A percentile compares a stretch with the other conserved stretches of the same genome.
These are phyloP conservation scores for Margaritispora aquatica DNA, from an alignment of 495 filamentous ascomycete species.

Conservation along the genomic window DNA sequence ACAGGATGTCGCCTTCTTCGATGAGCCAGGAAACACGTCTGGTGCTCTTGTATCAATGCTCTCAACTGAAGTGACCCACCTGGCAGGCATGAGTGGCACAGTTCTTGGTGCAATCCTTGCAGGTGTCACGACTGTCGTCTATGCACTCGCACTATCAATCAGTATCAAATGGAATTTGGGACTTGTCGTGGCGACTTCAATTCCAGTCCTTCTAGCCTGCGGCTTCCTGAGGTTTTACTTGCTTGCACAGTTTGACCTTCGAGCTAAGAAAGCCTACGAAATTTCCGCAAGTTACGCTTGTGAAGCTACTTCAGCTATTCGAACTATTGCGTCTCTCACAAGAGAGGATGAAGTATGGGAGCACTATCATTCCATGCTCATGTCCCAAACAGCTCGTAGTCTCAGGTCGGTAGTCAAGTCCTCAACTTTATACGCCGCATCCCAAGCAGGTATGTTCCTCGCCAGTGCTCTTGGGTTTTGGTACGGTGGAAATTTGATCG, in stretches of 20 bases:
- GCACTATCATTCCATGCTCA: slow-evolving; percentile 38
- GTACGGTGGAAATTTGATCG: slow-evolving; percentile 54
- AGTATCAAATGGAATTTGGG: slow-evolving; percentile 60
- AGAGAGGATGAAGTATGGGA: slow-evolving; percentile 37
- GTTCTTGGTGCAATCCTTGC: slow-evolving; percentile 25
- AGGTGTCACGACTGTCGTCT: slow-evolving; percentile 39
- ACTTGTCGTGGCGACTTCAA: slow-evolving; percentile 41
- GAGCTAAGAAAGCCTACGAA: slow-evolving; percentile 43
- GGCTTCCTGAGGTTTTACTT: slow-evolving; percentile 45
- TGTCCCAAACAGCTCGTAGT: slow-evolving; percentile 31
- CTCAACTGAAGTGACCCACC: slow-evolving; percentile 47
- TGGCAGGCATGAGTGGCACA: slow-evolving; percentile 23
- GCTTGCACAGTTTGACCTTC: slow-evolving; percentile 41
- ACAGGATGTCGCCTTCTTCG: slow-evolving; percentile 58
- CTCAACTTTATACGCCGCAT: slow-evolving; percentile 47
- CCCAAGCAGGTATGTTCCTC: slow-evolving; percentile 44
- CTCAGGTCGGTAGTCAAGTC: slow-evolving; percentile 26
- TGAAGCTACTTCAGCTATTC: slow-evolving; percentile 49
- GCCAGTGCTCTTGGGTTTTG: slow-evolving; percentile 61
- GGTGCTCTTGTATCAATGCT: slow-evolving; percentile 55
- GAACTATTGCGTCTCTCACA: slow-evolving; percentile 47
- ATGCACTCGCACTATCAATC: slow-evolving; percentile 49
- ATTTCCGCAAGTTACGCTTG: slow-evolving; percentile 45
- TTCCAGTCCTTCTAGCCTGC: slow-evolving; percentile 41
- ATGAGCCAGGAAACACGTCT: slow-evolving; percentile 51